phyloP scores from a whole-genome alignment of 139 green algal genomes.

The Bryopsis sp. region DNA sequence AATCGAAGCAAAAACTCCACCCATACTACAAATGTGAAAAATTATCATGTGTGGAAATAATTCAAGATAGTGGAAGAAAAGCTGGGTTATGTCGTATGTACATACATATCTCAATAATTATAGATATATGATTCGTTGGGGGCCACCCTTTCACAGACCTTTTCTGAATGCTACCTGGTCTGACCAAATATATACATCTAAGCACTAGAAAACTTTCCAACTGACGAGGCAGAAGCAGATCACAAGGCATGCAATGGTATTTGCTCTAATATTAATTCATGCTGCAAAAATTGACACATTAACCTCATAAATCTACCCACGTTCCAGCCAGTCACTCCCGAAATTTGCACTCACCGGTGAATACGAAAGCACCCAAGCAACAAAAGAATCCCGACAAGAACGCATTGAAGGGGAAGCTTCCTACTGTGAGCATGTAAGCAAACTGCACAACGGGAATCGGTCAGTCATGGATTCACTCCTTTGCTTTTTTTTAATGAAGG shows the following conservation, averaged over 20 bases:
- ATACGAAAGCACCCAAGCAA: conserved; percentile 61
- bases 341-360: conserved; percentile 44
- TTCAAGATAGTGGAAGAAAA: no score
- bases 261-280: background rate
- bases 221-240: background rate
- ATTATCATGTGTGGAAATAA: no score
- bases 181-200: no score
- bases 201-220: no score
- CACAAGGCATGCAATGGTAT: background rate
- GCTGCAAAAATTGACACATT: background rate
- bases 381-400: conserved; percentile 71
- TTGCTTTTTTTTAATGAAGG: background rate
- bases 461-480: background rate
- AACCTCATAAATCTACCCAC: background rate
- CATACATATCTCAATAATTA: no score
- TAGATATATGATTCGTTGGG: no score
- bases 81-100: no score
- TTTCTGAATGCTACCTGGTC: no score
- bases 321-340: background rate
- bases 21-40: no score
- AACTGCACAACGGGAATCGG: conserved; percentile 39
- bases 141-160: no score
- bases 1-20: no score
- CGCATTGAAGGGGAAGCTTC: conserved; percentile 82
- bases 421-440: conserved; percentile 60